These are phyloP conservation scores for Lodderomyces oxycetoniae DNA, from an alignment of 1,139 yeast species.

Conservation along the genomic window DNA sequence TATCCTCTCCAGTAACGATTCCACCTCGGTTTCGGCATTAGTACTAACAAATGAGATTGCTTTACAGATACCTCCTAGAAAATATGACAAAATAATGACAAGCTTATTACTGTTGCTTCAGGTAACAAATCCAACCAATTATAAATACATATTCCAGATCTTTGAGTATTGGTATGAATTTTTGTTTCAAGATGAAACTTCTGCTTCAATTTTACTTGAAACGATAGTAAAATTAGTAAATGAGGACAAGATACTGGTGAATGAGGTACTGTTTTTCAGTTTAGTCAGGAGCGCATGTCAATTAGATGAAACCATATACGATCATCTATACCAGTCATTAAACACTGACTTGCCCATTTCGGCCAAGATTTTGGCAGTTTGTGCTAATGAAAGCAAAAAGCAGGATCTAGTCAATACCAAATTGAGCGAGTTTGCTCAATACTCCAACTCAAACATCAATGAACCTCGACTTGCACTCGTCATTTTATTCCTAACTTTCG, in stretches of 20 bases:
- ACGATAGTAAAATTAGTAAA: constrained; percentile 13
- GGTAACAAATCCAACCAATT: constrained; percentile 11
- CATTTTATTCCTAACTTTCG: constrained; percentile 45
- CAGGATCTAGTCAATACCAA: constrained; percentile 24
- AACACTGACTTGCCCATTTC: constrained; percentile 20
- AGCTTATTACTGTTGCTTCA: constrained; percentile 13
- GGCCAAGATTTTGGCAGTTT: constrained; percentile 40
- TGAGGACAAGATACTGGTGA: constrained; percentile 10
- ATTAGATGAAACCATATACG: constrained; percentile 8
- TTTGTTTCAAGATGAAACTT: constrained; percentile 5
- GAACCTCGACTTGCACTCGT: constrained; percentile 22
- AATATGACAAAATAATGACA: constrained; percentile 5
- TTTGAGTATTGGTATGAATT: constrained; percentile 8
- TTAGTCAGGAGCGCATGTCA: constrained; percentile 10
- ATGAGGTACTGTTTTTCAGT: constrained; percentile 13
- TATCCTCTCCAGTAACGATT: constrained; percentile 25
- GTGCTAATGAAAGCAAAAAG: constrained; percentile 31
- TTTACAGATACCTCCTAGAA: constrained; percentile 4
- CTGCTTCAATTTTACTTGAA: constrained; percentile 6
- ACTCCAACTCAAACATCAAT: constrained; percentile 18
- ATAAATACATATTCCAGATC: constrained; percentile 12
- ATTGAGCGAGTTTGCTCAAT: constrained; percentile 28
- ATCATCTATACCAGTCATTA: constrained; percentile 12
- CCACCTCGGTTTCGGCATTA: constrained; percentile 23
- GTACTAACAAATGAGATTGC: constrained; percentile 19